Percentiles rank a stretch among this genome's conserved stretches.
phyloP scores from a whole-genome alignment of 2,329 filamentous ascomycete genomes.

The Aspergillus transmontanensis region DNA sequence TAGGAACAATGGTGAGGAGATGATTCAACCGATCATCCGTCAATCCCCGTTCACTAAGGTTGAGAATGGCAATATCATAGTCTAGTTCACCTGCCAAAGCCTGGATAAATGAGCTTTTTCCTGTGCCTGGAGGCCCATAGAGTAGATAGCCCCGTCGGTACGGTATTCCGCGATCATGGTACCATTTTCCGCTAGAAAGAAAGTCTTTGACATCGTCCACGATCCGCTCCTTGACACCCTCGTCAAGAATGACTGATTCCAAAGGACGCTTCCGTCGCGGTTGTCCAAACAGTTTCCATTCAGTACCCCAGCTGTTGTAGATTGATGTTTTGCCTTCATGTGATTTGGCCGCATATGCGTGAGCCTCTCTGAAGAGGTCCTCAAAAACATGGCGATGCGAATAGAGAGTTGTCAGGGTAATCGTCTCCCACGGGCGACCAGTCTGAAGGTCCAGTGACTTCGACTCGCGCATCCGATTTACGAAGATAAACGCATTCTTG shows the following conservation, averaged over 20 bases:
- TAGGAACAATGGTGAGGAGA: slow-evolving; percentile 80
- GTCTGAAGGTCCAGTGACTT: slow-evolving; percentile 77
- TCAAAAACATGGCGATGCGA: slow-evolving; percentile 87
- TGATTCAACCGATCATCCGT: slow-evolving; percentile 88
- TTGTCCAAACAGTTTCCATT: slow-evolving; percentile 83
- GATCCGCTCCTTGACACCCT: slow-evolving; percentile 79
- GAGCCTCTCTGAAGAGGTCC: slow-evolving; percentile 84
- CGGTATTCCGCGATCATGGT: slow-evolving; percentile 90
- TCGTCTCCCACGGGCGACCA: slow-evolving; percentile 90
- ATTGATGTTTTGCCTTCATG: slow-evolving; percentile 93
- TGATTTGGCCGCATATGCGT: slow-evolving; percentile 73
- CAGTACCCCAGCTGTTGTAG: slow-evolving; percentile 79
- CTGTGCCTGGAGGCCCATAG: slow-evolving; percentile 86
- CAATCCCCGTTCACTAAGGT: slow-evolving; percentile 84
- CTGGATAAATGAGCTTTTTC: slow-evolving; percentile 95
- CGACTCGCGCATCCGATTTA: slow-evolving; percentile 81
- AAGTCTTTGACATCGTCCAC: slow-evolving; percentile 83
- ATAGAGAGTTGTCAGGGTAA: slow-evolving; percentile 90
- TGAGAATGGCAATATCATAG: slow-evolving; percentile 90
- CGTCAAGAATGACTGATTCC: slow-evolving; percentile 81
- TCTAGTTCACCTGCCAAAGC: slow-evolving; percentile 90
- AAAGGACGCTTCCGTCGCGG: slow-evolving; percentile 84
- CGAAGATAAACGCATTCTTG: slow-evolving; percentile 81
- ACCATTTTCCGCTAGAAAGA: slow-evolving; percentile 78
- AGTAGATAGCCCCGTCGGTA: slow-evolving; percentile 88